Evolutionary conservation across 1,284 basidiomycete species (phyloP), one percentile per base, ranked within the genome.

Genomic region (Cryptococcus sp.): DNA sequence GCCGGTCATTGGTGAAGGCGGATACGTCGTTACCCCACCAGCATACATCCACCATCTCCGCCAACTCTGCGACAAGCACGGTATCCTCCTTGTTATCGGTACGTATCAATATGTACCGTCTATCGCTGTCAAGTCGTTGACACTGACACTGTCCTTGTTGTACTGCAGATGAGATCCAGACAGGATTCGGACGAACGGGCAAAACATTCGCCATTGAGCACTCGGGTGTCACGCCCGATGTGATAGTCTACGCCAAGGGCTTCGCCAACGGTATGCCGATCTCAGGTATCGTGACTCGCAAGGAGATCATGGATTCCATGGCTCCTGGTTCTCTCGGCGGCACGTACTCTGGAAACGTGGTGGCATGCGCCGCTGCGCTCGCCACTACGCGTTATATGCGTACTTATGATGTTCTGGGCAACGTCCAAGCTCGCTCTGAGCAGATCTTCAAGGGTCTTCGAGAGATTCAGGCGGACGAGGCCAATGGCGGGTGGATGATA

Each of bases 1-100:
- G 80, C 89, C 93, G 48, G 88, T 96, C 5, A 82, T 96, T 22
- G 93, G 92, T 40, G 92, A 95, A 78, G 92, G 90, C 65, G 93
- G 93, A 3, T 97, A 97, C 78, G 88, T 96, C 13, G 87, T 90
- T 23, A 90, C 93, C 0, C 90, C 93, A 0, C 70, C 84, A 1
- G 84, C 85, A 27, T 97, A 88, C 81, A 78, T 97, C 60, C 81
- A 85, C 50, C 90, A 90, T 23, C 75, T 97, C 50, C 82, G 93
- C 53, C 81, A 84, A 61, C 83, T 93, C 27, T 96, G 93, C 78
- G 91, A 94, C 73, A 83, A 88, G 74, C 82, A 96, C 71, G 86
- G 84, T 5, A 91, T 95, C 53, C 61, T 81, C 19, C 66, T 81
- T 35, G 68, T 93, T 65, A 78, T 88, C 47, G 91, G 92, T 68